Evolutionary conservation across 148 eudicot genomes (phyloP), one percentile per base, ranked within the genome.

Genomic region (Persicaria maculosa): DNA sequence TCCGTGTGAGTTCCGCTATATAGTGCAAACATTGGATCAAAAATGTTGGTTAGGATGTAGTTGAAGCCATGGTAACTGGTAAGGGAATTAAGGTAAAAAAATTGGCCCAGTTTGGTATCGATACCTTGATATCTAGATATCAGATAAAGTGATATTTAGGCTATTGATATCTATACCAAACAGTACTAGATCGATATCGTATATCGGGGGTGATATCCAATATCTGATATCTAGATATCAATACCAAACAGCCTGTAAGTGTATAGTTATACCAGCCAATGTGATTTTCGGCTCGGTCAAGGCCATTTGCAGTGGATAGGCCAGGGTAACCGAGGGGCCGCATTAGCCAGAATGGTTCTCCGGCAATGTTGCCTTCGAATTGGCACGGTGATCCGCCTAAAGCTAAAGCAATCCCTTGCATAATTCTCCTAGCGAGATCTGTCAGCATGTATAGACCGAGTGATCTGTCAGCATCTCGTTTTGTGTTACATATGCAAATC

Each of bases 1-100:
- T 94, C 98, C 9, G 97, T 94, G 83, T 94, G 97, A 16, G 93
- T 96, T 72, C 97, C 98, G 69, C 98, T 94, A 84, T n/a, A 79
- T 54, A 58, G 76, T 73, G 62, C 46, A 43, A 14, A 73, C 46
- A 19, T 71, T 31, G 36, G 36, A 31, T 31, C 1, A 31, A 31
- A 31, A 31, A 31, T 31, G 36, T 31, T 31, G 2, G 36, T 31
- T 31, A 31, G 36, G 0, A 31, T 31, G 2, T 31, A 31, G 36
- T 31, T 20, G 22, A 20, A 31, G 36, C 1, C 36, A 31, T 31
- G 1, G 36, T 31, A 31, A 31, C 36, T 1, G 36, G 36, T 31
- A 31, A 31, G 31, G 31, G 1, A 25, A 25, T n/a, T n/a, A n/a
- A n/a, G 1, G 31, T 25, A 0, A 25, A 25, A 25, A 31, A 31